A percentile compares a stretch with the other conserved stretches of the same genome.
Conservation (phyloP, 352 stramenopile species). For the Phytophthora tentaculata region DNA sequence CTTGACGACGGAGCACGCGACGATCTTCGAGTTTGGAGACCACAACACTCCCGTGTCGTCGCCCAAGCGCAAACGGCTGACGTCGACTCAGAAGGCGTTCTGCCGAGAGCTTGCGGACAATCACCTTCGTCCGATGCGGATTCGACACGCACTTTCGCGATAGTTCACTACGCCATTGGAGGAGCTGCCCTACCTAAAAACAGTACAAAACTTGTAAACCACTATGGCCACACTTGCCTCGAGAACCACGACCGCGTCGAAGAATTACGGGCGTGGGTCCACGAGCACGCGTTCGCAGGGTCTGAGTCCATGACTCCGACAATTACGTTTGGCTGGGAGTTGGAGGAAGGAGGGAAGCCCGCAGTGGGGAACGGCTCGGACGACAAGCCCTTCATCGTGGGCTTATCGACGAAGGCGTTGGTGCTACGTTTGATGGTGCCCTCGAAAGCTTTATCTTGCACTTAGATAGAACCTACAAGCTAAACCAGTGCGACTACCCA, state of each 20-base stretch:
- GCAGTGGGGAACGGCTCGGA: neutral
- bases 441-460: neutral
- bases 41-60: neutral
- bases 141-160: neutral
- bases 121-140: neutral
- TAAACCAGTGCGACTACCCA: neutral
- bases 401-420: neutral
- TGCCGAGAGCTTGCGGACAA: neutral
- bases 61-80: neutral
- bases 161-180: too few species aligned
- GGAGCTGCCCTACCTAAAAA: too few species aligned
- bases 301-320: neutral
- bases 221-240: neutral
- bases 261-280: neutral
- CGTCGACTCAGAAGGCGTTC: neutral
- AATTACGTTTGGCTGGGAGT: neutral
- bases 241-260: neutral
- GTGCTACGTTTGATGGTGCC: neutral
- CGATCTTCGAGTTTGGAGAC: neutral
- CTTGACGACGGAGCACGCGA: neutral
- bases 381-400: neutral
- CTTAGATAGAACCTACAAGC: neutral
- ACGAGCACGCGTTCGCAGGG: neutral
- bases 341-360: neutral
- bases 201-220: neutral